Conservation (phyloP, 129 eudicot species). For the Flaveria linearis region DNA sequence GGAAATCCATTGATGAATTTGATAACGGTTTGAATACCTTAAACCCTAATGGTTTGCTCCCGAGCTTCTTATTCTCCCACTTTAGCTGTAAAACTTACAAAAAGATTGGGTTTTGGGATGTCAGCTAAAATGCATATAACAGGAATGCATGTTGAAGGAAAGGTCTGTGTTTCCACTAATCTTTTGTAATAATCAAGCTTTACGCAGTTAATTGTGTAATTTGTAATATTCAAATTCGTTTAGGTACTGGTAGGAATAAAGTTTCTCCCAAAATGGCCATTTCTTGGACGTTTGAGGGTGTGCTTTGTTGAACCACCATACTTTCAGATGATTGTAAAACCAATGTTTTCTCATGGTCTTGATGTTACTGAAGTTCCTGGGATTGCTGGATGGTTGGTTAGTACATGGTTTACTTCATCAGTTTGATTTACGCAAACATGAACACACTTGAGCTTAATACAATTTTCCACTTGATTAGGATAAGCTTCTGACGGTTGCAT, state of each 20-base stretch:
- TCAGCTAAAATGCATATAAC: slow-evolving; percentile 75
- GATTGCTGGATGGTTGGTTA: slow-evolving; percentile 95
- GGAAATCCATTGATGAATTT: no score
- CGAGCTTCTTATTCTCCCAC: no score
- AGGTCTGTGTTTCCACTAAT: slow-evolving; percentile 45
- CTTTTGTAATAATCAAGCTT: slow-evolving; percentile 4
- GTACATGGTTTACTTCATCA: slow-evolving; percentile 14
- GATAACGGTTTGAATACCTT: no score
- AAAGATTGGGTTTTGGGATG: slow-evolving; percentile 84
- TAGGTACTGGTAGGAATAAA: slow-evolving; percentile 87
- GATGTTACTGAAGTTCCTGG: slow-evolving; percentile 96
- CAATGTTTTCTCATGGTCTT: slow-evolving; percentile 79
- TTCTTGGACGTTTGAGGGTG: slow-evolving; percentile 81
- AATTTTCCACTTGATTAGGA: slow-evolving; percentile 45
- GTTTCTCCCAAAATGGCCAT: slow-evolving; percentile 79
- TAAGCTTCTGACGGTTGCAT: slow-evolving; percentile 72
- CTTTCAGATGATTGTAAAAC: slow-evolving; percentile 95
- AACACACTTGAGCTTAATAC: neutral
- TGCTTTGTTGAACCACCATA: slow-evolving; percentile 94
- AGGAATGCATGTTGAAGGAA: slow-evolving; percentile 97
- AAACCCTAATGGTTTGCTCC: no score
- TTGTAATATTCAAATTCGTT: slow-evolving; percentile 17
- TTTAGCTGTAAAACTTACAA: slow-evolving; percentile 69
- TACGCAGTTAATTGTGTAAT: neutral
- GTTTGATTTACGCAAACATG: neutral